Base-by-base conservation (phyloP, 495 filamentous ascomycete genomes). In the Penicillium desertorum region DNA sequence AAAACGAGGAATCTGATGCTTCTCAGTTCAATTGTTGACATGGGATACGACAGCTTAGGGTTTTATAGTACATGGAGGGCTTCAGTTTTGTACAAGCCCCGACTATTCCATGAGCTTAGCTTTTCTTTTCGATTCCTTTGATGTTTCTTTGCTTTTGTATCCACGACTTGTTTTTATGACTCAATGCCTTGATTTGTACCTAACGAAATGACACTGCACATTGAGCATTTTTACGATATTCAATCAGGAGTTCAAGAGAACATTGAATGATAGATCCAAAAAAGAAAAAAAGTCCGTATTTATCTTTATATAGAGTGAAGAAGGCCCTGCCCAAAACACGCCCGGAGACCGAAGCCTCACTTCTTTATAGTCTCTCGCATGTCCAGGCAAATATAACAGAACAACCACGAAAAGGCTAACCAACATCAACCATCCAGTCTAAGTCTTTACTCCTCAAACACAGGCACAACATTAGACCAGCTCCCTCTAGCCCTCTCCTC, bases 391-490 rank as follows among this genome's bases (percentile, higher is more conserved):
- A 45, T 11, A 9, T 37, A 37, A 37, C 8, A 19, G 16, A 19
- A 30, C 12, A 17, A 56, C 6, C 14, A 17, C 1, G 12, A 39
- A 12, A 48, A 29, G 12, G 9, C 23, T 7, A 44, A 20, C 16
- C 22, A 37, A 17, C 34, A 6, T 25, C 17, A 42, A 42, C 32
- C n/a, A 41, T 12, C 36, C n/a, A 34, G n/a, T 16, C 43, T 51
- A 49, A 39, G 10, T 22, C 25, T 16, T 41, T 61, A 74, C 14
- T 43, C 36, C 61, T 84, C 76, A 72, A 96, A 95, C 45, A 98
- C 82, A 62, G 86, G 80, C 57, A 83, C 76, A 45, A 93, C 81
- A 17, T 84, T 85, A 10, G 72, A 73, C 91, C 91, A 98, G 22
- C 74, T 76, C 2, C 87, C 86, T 61, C 72, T 82, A 0, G 68